Evolutionary conservation across 176 grass and related monocot genomes (phyloP), one percentile per base, ranked within the genome.

Genomic region (Elymus sibiricus): DNA sequence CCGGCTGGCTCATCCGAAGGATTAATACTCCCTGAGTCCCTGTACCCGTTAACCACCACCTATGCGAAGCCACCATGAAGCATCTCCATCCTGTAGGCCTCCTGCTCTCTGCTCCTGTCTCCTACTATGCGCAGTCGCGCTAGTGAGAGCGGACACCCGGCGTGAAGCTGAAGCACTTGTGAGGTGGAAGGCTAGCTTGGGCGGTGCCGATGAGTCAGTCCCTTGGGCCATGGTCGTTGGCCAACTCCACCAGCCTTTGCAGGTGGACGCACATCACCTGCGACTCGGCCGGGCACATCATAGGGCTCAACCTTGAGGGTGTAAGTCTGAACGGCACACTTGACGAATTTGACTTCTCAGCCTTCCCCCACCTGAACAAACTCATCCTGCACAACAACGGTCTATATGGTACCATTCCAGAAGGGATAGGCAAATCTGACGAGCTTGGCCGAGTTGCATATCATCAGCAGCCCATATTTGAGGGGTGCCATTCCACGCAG

Each of bases 231-330:
- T 74, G 40, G 71, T 75, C 71, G 0, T 0, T 49, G 15, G 14
- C 13, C 25, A 75, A 75, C 26, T 47, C 71, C 26, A 29, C 42
- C 0, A 75, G 26, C 72, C 44, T 29, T 28, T 74, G 71, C 71
- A 49, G 2, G 0, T 75, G 72, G 72, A 47, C 1, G 0, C 0
- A 27, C 16, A 49, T 75, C 72, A 75, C 7, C 0, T 75, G 72
- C 4, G 15, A 75, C 72, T 11, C 14, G 7, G 40, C 70, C 1
- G 13, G 42, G 14, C 66, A 28, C 40, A 2, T 74, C n/a, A 47
- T 1, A 17, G 1, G 2, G 24, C 13, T 74, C 7, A 1, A 0
- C 1, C 9, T 70, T 2, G 0, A 0, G 0, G 1, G 0, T 0
- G 7, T 13, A 66, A 32, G 6, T 3, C 64, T 67, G 28, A 67